Percentiles rank a stretch among this genome's conserved stretches.
These are phyloP conservation scores for Monilinia vaccinii-corymbosi DNA, from an alignment of 2,329 filamentous ascomycete genomes.

Conservation along the genomic window DNA sequence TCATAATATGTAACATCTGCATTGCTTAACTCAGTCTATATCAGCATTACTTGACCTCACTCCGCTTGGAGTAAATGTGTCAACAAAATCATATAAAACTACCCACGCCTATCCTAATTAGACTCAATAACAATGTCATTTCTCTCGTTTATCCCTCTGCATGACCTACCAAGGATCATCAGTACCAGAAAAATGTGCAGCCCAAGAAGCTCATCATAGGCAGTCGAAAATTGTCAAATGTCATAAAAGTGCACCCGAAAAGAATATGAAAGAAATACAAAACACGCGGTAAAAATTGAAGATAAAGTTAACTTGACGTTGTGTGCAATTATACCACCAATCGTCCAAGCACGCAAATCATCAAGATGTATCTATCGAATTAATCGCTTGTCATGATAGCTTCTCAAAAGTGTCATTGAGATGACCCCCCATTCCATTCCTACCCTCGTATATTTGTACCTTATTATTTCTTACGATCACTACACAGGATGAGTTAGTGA, in stretches of 20 bases:
- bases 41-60: neutral
- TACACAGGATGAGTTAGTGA: constrained; percentile 8
- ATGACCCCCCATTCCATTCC: neutral
- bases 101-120: too few relatives aligned
- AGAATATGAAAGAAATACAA: neutral
- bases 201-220: neutral
- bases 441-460: constrained; percentile 5
- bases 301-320: constrained; percentile 5
- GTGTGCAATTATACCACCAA: constrained; percentile 6
- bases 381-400: constrained; percentile 7
- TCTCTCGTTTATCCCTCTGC: neutral
- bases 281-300: neutral
- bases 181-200: neutral
- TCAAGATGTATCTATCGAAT: constrained; percentile 9
- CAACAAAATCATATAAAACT: too few relatives aligned
- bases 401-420: constrained; percentile 7
- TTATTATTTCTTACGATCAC: constrained; percentile 22
- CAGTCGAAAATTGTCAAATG: neutral
- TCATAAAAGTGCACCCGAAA: neutral
- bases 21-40: neutral
- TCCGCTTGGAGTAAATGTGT: neutral
- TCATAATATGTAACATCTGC: neutral
- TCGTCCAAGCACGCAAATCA: neutral
- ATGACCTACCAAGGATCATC: neutral
- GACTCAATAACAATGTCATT: neutral